Percentiles rank a stretch among this genome's conserved stretches.
These are phyloP conservation scores for Fraxinus cuspidata DNA, from an alignment of 257 asterid species.

Conservation along the genomic window DNA sequence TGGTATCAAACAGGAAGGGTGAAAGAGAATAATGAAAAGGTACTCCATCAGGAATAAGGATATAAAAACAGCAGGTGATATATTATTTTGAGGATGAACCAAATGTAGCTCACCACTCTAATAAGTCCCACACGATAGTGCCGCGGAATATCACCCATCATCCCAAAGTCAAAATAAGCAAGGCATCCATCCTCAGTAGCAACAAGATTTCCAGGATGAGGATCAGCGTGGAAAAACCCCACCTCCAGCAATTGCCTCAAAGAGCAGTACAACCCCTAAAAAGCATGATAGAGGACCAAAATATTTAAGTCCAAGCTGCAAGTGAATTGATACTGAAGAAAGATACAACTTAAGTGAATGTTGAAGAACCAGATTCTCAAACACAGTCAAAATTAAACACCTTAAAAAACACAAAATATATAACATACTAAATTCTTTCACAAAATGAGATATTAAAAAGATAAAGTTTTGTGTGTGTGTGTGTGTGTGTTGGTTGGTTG, in stretches of 20 bases:
- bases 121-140: slow-evolving; percentile 97
- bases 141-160: slow-evolving; percentile 99
- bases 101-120: slow-evolving; percentile 64
- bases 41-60: background rate
- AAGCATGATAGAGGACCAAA: slow-evolving; percentile 12
- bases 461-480: no score
- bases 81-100: slow-evolving; percentile 8
- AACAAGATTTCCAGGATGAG: slow-evolving; percentile 98
- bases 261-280: slow-evolving; percentile 89
- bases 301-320: background rate
- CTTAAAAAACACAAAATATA: background rate
- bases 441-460: background rate
- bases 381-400: slow-evolving; percentile 11
- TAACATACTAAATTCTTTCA: background rate
- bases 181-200: slow-evolving; percentile 85
- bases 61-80: background rate
- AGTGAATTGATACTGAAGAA: slow-evolving; percentile 1
- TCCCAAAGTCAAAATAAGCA: slow-evolving; percentile 98
- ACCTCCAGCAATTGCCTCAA: slow-evolving; percentile 95
- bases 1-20: background rate
- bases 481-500: no score
- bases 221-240: slow-evolving; percentile 98
- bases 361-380: background rate
- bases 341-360: background rate
- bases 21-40: background rate